Conservation (phyloP, 768 basidiomycete species). For the Aureoboletus auriporus region DNA sequence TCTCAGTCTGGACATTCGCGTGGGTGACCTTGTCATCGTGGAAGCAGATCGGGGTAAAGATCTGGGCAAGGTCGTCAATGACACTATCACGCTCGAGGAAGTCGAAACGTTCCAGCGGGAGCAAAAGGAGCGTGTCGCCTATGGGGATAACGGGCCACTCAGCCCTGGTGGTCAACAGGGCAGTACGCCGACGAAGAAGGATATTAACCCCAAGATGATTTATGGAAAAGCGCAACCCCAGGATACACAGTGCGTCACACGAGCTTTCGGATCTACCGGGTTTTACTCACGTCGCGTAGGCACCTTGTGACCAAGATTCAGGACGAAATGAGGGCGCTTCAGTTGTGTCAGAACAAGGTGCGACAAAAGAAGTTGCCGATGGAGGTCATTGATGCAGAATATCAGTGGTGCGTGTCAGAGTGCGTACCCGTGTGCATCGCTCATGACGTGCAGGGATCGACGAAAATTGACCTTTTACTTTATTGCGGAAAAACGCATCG, state of each 20-base stretch:
- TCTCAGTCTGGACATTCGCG: conserved; percentile 56
- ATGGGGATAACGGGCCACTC: conserved; percentile 40
- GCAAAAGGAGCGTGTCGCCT: conserved; percentile 57
- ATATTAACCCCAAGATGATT: conserved; percentile 96
- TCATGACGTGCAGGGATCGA: conserved; percentile 66
- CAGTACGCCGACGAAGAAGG: conserved; percentile 59
- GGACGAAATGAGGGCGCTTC: conserved; percentile 90
- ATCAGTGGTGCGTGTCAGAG: conserved; percentile 73
- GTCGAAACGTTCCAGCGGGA: conserved; percentile 88
- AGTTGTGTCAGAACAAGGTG: conserved; percentile 89
- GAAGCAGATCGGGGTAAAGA: conserved; percentile 96
- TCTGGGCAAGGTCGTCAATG: conserved; percentile 87
- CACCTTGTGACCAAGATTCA: conserved; percentile 76
- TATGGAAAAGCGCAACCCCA: conserved; percentile 81
- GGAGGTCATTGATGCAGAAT: conserved; percentile 98
- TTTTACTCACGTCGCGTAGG: conserved; percentile 35
- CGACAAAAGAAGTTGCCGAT: conserved; percentile 93
- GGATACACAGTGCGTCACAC: conserved; percentile 67
- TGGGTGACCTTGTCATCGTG: conserved; percentile 92
- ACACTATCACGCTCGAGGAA: conserved; percentile 84
- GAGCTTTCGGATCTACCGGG: not conserved
- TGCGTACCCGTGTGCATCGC: not conserved
- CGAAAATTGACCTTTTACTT: conserved; percentile 99
- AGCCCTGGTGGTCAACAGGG: conserved; percentile 44
- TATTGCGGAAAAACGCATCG: conserved; percentile 90